Base-by-base conservation (phyloP, 1,284 basidiomycete species). In the Trametes sp. region DNA sequence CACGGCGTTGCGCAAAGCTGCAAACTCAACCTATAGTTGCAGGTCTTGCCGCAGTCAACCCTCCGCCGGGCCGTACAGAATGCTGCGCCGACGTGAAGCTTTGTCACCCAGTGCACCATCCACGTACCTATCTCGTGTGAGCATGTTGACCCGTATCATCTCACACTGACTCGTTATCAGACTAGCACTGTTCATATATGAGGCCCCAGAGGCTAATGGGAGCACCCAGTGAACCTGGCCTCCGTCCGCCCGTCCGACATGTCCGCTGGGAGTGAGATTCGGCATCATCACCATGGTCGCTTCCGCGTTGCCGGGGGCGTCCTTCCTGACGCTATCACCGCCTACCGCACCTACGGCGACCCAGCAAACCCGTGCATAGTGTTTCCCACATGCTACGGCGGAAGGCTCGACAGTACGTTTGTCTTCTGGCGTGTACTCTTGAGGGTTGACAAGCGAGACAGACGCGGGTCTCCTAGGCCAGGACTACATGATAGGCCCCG, bases 401-500 rank as follows among this genome's bases (percentile, higher is more conserved):
- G 70, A 7, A 68, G 70, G n/a, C 70, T 79, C 2, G 77, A 76
- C 54, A 71, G 74, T 75, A 64, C 57, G 74, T 66, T n/a, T 8
- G 21, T 29, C 10, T 29, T 38, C 11, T 2, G 13, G 28, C 23
- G 4, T 11, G 4, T 21, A 21, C 24, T 29, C 31, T 31, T 21
- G 38, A 36, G 41, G 21, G 31, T 33, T 59, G 31, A 65, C 38
- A 42, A 29, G 48, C 49, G 49, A 35, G 62, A 35, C 41, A 71
- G 67, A 69, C 54, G 28, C 28, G 23, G 74, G 74, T 28, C 67
- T 76, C 36, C 53, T 77, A 84, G 84, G 77, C 62, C 84, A 85
- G 64, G 68, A 74, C 19, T 84, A 84, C 63, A 73, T 86, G 75
- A 77, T 87, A 31, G 85, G 85, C 16, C 74, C 79, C 54, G 80